phyloP scores from a whole-genome alignment of 257 asterid genomes.

The Misopates orontium region DNA sequence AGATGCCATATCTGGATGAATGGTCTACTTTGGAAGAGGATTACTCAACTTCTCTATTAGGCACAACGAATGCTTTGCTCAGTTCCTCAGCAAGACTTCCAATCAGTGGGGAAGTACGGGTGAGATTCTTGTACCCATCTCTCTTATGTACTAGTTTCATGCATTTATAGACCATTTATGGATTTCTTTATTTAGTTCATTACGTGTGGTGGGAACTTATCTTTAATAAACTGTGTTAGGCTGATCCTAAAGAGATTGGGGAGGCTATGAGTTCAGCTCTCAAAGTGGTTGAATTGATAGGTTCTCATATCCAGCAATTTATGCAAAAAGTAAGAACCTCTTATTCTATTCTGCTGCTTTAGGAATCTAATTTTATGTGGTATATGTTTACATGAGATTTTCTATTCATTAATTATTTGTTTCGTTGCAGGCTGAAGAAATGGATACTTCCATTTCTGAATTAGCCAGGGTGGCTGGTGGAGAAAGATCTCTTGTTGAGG shows the following conservation, averaged over 20 bases:
- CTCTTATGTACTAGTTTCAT: not conserved
- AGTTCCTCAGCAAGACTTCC: constrained; percentile 72
- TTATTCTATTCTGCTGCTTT: not conserved
- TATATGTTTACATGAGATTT: not conserved
- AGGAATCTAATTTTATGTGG: not conserved
- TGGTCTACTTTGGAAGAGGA: constrained; percentile 70
- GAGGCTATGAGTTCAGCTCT: constrained; percentile 54
- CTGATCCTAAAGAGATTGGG: constrained; percentile 40
- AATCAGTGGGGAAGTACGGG: constrained; percentile 56
- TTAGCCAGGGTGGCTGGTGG: constrained; percentile 60
- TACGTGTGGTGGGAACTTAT: constrained; percentile 18
- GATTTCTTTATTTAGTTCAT: not conserved
- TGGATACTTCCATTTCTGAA: constrained; percentile 56
- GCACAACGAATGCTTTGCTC: constrained; percentile 50
- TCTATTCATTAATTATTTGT: not conserved
- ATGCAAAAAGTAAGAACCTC: constrained; percentile 41
- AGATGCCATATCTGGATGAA: constrained; percentile 73
- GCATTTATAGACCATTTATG: not conserved
- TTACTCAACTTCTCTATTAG: constrained; percentile 52
- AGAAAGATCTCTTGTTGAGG: constrained; percentile 64
- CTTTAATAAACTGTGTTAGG: constrained; percentile 30
- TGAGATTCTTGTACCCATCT: constrained; percentile 27
- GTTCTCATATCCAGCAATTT: constrained; percentile 37
- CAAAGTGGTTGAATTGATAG: constrained; percentile 46
- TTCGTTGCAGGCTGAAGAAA: constrained; percentile 61